Base-by-base conservation (phyloP, 2,329 filamentous ascomycete species). In the Coniochaeta prunicola region DNA sequence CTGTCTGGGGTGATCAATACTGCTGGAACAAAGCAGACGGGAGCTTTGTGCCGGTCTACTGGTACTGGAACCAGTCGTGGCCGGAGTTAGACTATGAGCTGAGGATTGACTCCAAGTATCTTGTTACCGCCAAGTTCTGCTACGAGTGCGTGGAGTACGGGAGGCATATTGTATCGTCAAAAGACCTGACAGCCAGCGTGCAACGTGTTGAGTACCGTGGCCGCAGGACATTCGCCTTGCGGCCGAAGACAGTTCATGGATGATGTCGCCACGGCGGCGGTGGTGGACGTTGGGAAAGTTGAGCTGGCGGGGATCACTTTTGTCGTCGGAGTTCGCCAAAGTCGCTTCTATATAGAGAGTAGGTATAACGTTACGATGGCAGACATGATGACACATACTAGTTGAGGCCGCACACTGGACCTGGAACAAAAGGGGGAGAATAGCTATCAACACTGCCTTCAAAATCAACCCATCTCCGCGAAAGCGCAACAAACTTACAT, bases 1-100 rank as follows among this genome's bases (percentile, higher is more conserved):
- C 53, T 6, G 31, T 56, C 8, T 56, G 53, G 53, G 53, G 53
- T 3, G 53, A 56, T 17, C 17, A 36, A n/a, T 56, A 56, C 53
- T 56, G 53, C 53, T 56, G 30, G 53, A 24, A 7, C 30, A 34
- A 56, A 26, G 53, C 5, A 8, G 53, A 56, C n/a, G 31, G 24
- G 8, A 38, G 30, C n/a, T 56, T 56, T 17, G 53, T 56, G 8
- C 53, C 53, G 8, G 21, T 56, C 4, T 56, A 38, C 30, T 56
- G 53, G 53, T 56, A 56, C 31, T 56, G 53, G 53, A 56, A 38
- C 53, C 53, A 36, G 53, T 38, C 53, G 4, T 53, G 26, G 48
- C 48, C 48, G 24, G 26, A 53, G 4, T 7, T 15, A 10, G 53
- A 38, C 30, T 34, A 56, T 26, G n/a, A 53, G 48, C 21, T 56